Evolutionary conservation across 371 early-diverging fungal genomes (phyloP).

Genomic region (Rhizopus arrhizus): DNA sequence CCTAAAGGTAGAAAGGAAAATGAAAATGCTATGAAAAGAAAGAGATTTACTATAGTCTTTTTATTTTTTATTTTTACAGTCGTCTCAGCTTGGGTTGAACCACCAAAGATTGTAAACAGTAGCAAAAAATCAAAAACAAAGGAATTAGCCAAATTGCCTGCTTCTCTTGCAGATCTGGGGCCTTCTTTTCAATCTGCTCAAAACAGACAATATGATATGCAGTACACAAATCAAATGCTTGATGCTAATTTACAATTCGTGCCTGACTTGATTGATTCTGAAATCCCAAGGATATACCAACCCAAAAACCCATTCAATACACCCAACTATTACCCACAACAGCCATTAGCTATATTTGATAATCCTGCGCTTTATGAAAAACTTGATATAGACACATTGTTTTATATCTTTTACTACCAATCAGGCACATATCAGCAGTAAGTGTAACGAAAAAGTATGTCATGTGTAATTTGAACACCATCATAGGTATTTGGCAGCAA

Average conservation of each 20-base stretch:
- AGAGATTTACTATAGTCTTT: neutral
- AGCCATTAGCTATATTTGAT: conserved; percentile 77
- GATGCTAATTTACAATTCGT: conserved; percentile 76
- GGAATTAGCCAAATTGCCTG: conserved; percentile 54
- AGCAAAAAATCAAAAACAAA: conserved; percentile 18
- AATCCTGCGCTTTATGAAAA: conserved; percentile 85
- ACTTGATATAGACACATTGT: conserved; percentile 96
- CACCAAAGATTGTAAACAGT: conserved; percentile 29
- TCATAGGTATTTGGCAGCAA: conserved; percentile 87
- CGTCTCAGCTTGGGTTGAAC: conserved; percentile 32
- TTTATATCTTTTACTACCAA: conserved; percentile 98
- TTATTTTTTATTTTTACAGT: conserved; percentile 8
- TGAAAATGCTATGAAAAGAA: conserved; percentile 8
- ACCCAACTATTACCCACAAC: conserved; percentile 90
- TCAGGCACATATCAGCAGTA: conserved; percentile 97
- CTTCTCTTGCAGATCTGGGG: conserved; percentile 77
- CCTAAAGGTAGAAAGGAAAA: neutral
- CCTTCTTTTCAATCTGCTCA: conserved; percentile 76
- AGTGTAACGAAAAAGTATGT: conserved; percentile 22
- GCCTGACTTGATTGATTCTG: conserved; percentile 78
- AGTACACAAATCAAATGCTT: conserved; percentile 68
- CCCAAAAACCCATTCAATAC: conserved; percentile 79
- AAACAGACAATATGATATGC: conserved; percentile 39
- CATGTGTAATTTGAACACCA: neutral
- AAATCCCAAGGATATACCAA: conserved; percentile 70